These are phyloP conservation scores for Creolimax fragrantissima DNA, from an alignment of 78 protist species.

Conservation along the genomic window DNA sequence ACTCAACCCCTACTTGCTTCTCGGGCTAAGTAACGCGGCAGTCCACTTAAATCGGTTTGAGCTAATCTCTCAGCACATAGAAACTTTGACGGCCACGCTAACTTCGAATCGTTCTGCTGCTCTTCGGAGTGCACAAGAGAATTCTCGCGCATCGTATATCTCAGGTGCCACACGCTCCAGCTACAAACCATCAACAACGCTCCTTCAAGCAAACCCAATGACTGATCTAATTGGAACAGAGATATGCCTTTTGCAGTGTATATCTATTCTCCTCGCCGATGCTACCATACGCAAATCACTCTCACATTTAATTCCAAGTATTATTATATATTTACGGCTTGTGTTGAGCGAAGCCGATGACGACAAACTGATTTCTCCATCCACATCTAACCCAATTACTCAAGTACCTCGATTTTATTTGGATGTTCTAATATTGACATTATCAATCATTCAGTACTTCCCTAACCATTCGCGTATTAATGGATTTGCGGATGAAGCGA, in stretches of 20 bases:
- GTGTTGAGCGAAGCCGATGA: not conserved
- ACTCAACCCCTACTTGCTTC: not conserved
- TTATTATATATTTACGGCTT: not conserved
- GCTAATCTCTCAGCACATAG: not conserved
- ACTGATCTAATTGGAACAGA: not conserved
- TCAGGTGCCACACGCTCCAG: not conserved
- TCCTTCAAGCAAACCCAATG: not conserved
- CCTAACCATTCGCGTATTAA: not conserved
- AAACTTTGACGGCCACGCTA: not conserved
- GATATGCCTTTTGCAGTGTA: not conserved
- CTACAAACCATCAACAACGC: not conserved
- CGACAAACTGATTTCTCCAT: not conserved
- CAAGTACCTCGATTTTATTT: not conserved
- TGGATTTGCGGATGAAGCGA: not conserved
- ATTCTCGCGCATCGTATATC: too few relatives aligned
- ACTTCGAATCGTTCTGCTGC: not conserved
- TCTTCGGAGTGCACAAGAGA: not conserved
- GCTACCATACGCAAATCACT: not conserved
- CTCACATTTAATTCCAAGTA: not conserved
- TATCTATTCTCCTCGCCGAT: not conserved
- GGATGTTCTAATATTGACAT: not conserved
- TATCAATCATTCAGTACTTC: not conserved
- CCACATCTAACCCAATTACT: not conserved
- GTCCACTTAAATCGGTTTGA: not conserved
- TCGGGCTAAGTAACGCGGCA: not conserved